phyloP scores from a whole-genome alignment of 352 stramenopile genomes.

The Phytophthora lateralis region DNA sequence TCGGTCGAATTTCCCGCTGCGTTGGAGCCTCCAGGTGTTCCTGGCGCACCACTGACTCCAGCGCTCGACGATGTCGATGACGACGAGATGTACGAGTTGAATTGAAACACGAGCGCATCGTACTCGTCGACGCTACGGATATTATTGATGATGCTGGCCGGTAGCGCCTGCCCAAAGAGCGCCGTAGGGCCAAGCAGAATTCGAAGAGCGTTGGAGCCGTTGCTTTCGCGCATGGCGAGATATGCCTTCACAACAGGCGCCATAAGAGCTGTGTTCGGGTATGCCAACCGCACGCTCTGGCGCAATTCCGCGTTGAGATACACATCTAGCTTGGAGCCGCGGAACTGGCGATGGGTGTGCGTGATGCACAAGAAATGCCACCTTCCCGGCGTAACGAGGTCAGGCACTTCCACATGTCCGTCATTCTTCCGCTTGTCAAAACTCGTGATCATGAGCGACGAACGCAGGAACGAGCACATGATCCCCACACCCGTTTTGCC shows the following conservation, averaged over 20 bases:
- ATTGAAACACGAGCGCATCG: conserved; percentile 76
- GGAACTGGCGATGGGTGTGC: conserved; percentile 85
- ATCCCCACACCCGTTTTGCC: conserved; percentile 79
- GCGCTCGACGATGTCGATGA: conserved; percentile 55
- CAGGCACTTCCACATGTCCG: conserved; percentile 72
- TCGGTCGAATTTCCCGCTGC: conserved; percentile 47
- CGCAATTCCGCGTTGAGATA: conserved; percentile 78
- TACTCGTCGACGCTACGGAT: conserved; percentile 77
- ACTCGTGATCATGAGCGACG: conserved; percentile 79
- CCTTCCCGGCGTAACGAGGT: conserved; percentile 64
- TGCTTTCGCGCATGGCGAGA: conserved; percentile 79
- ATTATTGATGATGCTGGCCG: conserved; percentile 64
- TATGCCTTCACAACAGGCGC: conserved; percentile 78
- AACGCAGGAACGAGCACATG: conserved; percentile 78
- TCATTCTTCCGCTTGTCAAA: conserved; percentile 90
- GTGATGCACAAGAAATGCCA: conserved; percentile 88
- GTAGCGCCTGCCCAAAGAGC: conserved; percentile 64
- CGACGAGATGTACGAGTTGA: conserved; percentile 80
- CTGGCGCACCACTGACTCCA: conserved; percentile 33
- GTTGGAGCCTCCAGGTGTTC: conserved; percentile 28
- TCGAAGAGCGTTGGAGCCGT: conserved; percentile 57
- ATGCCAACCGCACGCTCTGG: conserved; percentile 76
- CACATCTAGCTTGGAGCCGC: conserved; percentile 82
- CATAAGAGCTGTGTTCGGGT: conserved; percentile 82
- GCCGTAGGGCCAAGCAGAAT: conserved; percentile 68